Evolutionary conservation across 371 early-diverging fungal species (phyloP).

Genomic region (Haplosporangium sp.): DNA sequence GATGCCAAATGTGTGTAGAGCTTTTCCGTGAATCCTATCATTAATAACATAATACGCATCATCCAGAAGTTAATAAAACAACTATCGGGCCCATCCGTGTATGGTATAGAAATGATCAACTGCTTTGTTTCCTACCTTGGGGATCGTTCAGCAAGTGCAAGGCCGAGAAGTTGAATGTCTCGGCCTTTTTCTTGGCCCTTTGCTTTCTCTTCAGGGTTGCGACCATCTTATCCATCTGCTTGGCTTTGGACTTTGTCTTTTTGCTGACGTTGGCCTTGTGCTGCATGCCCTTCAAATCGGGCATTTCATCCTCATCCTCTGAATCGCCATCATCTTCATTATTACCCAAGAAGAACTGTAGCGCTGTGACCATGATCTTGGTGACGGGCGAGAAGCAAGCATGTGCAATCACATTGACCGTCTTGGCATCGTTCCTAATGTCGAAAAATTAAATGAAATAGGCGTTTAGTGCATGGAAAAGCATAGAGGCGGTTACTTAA

Average conservation of each 20-base stretch:
- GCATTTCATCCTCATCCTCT: slow-evolving; percentile 67
- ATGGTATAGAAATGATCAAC: too few relatives aligned
- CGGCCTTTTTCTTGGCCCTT: slow-evolving; percentile 73
- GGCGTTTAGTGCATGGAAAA: not conserved
- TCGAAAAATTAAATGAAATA: not conserved
- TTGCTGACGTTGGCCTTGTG: slow-evolving; percentile 82
- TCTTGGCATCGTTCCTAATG: slow-evolving; percentile 90
- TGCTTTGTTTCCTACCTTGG: slow-evolving; percentile 67
- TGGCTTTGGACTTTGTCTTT: slow-evolving; percentile 83
- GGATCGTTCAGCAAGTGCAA: slow-evolving; percentile 95
- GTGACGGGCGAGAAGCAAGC: slow-evolving; percentile 92
- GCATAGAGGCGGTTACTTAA: not conserved
- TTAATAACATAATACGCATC: not conserved
- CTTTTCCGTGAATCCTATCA: slow-evolving; percentile 86
- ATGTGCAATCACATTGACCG: slow-evolving; percentile 96
- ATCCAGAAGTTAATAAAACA: not conserved
- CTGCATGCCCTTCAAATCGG: slow-evolving; percentile 80
- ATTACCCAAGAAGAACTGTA: slow-evolving; percentile 93
- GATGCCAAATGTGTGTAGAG: slow-evolving; percentile 80
- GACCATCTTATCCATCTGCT: slow-evolving; percentile 79
- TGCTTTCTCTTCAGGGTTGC: slow-evolving; percentile 78
- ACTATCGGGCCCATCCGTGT: not conserved
- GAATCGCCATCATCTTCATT: slow-evolving; percentile 78
- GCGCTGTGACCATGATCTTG: slow-evolving; percentile 91
- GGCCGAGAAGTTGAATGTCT: slow-evolving; percentile 90